Conservation (phyloP, 352 stramenopile genomes). For the Pythium grandisporangium region DNA sequence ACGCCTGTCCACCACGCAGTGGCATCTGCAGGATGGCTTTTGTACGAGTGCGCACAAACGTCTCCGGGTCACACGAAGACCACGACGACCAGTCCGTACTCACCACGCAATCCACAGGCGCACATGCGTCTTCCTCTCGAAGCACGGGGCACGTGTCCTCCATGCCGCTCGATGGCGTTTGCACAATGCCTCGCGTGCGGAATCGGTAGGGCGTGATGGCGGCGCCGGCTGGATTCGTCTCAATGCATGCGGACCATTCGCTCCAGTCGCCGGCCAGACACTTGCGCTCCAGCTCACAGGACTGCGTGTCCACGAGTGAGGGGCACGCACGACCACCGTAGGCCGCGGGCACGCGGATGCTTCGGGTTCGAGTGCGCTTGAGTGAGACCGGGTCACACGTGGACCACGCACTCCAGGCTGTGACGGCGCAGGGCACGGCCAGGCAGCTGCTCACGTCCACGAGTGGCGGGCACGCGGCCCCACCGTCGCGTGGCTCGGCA, state of each 20-base stretch:
- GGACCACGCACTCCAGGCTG: conserved; percentile 31
- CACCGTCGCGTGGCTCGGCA: conserved; percentile 15
- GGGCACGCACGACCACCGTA: conserved; percentile 34
- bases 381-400: conserved; percentile 24
- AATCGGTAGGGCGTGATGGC: conserved; percentile 18
- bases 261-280: conserved; percentile 42
- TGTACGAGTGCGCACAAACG: conserved; percentile 24
- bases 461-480: conserved; percentile 35
- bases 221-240: no score
- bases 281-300: conserved; percentile 30
- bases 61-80: conserved; percentile 26
- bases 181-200: conserved; percentile 28
- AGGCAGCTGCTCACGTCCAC: conserved; percentile 24
- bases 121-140: conserved; percentile 27
- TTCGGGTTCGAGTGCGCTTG: conserved; percentile 25
- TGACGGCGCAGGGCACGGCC: conserved; percentile 44
- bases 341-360: conserved; percentile 19
- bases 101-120: conserved; percentile 38
- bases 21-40: conserved; percentile 26
- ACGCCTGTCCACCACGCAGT: conserved; percentile 23
- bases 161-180: conserved; percentile 16
- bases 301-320: conserved; percentile 23
- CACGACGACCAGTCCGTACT: conserved; percentile 40
- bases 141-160: conserved; percentile 25
- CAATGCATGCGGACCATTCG: conserved; percentile 34